Percentiles rank a stretch among this genome's conserved stretches.
Evolutionary conservation across 2,329 filamentous ascomycete genomes (phyloP).

Genomic region (Cytospora piceae): DNA sequence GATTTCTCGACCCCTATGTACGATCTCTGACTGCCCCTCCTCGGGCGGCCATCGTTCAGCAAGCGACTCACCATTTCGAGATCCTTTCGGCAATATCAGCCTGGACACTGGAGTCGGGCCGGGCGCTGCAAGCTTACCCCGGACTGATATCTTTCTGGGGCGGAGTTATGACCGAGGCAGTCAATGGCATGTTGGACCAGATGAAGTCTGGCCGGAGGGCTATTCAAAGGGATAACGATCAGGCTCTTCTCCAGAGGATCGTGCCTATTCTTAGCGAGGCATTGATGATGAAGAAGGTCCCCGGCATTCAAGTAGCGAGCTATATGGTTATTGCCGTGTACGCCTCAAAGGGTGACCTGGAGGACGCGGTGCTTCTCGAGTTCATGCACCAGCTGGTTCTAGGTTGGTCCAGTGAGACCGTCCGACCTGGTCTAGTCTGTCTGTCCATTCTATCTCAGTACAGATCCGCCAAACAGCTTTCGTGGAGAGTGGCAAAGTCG

Average conservation of each 20-base stretch:
- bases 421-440: constrained; percentile 75
- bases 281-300: constrained; percentile 72
- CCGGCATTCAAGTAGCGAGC: constrained; percentile 81
- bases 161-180: constrained; percentile 81
- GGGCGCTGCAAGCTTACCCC: constrained; percentile 73
- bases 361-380: constrained; percentile 78
- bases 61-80: constrained; percentile 75
- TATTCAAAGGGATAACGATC: constrained; percentile 79
- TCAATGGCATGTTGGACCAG: constrained; percentile 80
- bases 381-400: constrained; percentile 87
- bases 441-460: constrained; percentile 82
- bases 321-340: constrained; percentile 91
- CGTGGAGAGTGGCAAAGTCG: constrained; percentile 69
- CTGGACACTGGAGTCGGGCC: constrained; percentile 76
- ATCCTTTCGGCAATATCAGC: constrained; percentile 79
- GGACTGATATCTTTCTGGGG: constrained; percentile 89
- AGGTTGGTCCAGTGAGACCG: constrained; percentile 76
- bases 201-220: constrained; percentile 74
- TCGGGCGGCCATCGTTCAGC: constrained; percentile 80
- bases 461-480: constrained; percentile 70
- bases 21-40: constrained; percentile 76
- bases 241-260: constrained; percentile 72
- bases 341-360: constrained; percentile 78
- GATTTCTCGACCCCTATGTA: constrained; percentile 86
- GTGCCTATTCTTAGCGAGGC: constrained; percentile 75